Base-by-base conservation (phyloP, 2,329 filamentous ascomycete species). In the Coniochaeta pulveracea region DNA sequence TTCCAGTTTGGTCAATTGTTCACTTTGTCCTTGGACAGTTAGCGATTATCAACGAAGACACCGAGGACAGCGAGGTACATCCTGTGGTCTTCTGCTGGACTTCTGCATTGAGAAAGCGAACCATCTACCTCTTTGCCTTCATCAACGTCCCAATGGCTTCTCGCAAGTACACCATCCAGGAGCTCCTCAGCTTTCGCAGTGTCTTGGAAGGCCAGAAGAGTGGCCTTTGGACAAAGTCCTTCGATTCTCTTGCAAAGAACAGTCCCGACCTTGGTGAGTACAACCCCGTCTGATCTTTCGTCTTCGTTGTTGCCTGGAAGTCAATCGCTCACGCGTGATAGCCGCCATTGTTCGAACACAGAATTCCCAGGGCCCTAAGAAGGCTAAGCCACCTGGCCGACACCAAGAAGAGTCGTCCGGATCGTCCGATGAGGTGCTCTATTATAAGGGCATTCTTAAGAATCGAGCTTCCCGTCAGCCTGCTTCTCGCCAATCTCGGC, bases 131-230 rank as follows among this genome's bases (percentile, higher is more conserved):
- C 37, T 62, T 63, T 40, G 57, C 54, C 40, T 58, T 55, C 40
- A 43, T 60, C 38, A 38, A 47, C 29, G 34, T 47, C 47, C 47
- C 48, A 34, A 69, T 70, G 66, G 49, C 51, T 34, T 51, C 55
- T 10, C 54, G 52, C 26, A 57, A 45, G 9, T 71, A 71, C 42
- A 57, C 54, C 7, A 47, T 60, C 33, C 46, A 50, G 22, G 62
- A 71, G 47, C 53, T 71, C n/a, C 48, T 69, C 27, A 52, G 48
- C 36, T 50, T 69, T 24, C 52, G 55, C 7, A 22, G n/a, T n/a
- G n/a, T n/a, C n/a, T n/a, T n/a, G n/a, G n/a, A n/a, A n/a, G n/a
- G n/a, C n/a, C n/a, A n/a, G n/a, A n/a, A n/a, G n/a, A n/a, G n/a
- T n/a, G n/a, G n/a, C n/a, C n/a, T n/a, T n/a, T n/a, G n/a, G n/a